Conservation (phyloP, 306 rosid genomes). For the Prunus davidiana region DNA sequence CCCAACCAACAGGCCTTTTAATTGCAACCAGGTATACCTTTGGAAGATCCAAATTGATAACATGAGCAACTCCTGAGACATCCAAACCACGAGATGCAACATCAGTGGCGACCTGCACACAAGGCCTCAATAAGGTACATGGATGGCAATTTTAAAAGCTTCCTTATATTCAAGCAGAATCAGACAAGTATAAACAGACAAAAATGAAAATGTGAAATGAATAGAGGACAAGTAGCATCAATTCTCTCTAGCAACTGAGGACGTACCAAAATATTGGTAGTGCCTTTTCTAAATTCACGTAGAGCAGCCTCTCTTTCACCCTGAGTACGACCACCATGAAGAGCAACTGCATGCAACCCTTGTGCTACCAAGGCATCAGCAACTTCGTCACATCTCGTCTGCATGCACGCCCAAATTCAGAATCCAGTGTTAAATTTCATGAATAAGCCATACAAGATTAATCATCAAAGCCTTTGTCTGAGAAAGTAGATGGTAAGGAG, state of each 20-base stretch:
- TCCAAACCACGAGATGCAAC: slow-evolving; percentile 94
- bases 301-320: slow-evolving; percentile 82
- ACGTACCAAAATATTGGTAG: slow-evolving; percentile 74
- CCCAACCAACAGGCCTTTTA: slow-evolving; percentile 9
- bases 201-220: background rate
- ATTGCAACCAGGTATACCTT: slow-evolving; percentile 50
- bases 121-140: slow-evolving; percentile 17
- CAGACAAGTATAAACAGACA: background rate
- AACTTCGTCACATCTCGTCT: slow-evolving; percentile 83
- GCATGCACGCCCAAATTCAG: slow-evolving; percentile 27
- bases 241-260: slow-evolving; percentile 1
- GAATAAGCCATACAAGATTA: background rate
- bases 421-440: slow-evolving; percentile 5
- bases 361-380: slow-evolving; percentile 81
- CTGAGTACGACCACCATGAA: slow-evolving; percentile 91
- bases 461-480: background rate
- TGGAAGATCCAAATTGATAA: slow-evolving; percentile 87
- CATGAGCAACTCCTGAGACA: slow-evolving; percentile 89
- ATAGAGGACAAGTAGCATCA: background rate
- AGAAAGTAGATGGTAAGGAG: background rate
- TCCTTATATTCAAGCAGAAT: slow-evolving; percentile 9
- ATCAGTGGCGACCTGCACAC: slow-evolving; percentile 79
- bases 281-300: slow-evolving; percentile 67
- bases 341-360: slow-evolving; percentile 83
- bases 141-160: background rate